phyloP scores from a whole-genome alignment of 2,329 filamentous ascomycete genomes.

The Botrytis porri region DNA sequence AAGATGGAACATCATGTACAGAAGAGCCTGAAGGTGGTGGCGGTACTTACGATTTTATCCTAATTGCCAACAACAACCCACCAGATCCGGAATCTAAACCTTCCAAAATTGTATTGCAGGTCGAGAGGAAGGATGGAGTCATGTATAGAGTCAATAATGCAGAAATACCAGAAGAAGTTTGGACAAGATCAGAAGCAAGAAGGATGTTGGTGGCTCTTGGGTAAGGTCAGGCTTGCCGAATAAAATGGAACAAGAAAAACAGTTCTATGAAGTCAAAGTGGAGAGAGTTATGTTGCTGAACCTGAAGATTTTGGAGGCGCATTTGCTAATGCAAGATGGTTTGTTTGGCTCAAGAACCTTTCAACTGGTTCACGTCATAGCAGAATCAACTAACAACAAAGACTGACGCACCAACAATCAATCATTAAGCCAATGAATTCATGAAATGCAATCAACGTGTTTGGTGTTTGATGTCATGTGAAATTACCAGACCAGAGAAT shows the following conservation, averaged over 20 bases:
- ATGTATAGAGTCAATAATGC: neutral
- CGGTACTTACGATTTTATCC: neutral
- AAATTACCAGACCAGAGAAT: neutral
- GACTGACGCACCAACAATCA: neutral
- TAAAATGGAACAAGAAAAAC: neutral
- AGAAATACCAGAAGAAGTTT: slow-evolving; percentile 3
- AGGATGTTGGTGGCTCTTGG: neutral
- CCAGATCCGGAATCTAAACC: neutral
- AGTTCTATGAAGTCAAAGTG: neutral
- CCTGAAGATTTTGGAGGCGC: neutral
- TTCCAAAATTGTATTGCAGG: neutral
- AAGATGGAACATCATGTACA: neutral
- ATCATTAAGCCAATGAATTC: neutral
- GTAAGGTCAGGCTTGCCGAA: neutral
- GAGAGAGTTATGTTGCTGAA: neutral
- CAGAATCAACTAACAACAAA: neutral
- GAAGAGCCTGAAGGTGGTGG: neutral
- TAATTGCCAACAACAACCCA: neutral
- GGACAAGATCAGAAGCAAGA: neutral
- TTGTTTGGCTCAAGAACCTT: neutral
- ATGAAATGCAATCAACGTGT: neutral
- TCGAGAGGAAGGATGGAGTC: neutral
- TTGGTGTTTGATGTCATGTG: neutral
- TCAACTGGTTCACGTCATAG: neutral
- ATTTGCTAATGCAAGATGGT: neutral